A percentile compares a stretch with the other conserved stretches of the same genome.
phyloP scores from a whole-genome alignment of 768 basidiomycete species.

The Xanthoconium purpureum region DNA sequence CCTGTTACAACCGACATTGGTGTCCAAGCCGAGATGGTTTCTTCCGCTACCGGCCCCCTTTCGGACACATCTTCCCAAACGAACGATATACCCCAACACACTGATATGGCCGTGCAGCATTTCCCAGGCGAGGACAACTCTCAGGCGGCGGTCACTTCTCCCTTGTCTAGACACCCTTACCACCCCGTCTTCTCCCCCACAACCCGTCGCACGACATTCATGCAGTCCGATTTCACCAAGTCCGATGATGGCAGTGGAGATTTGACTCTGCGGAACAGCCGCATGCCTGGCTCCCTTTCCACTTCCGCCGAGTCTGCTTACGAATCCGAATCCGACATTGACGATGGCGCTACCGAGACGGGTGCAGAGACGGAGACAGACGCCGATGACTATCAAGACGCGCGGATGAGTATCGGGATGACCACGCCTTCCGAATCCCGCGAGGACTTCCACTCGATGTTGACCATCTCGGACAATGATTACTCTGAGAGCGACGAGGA shows the following conservation, averaged over 20 bases:
- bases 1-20: slow-evolving; percentile 37
- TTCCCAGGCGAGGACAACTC: slow-evolving; percentile 28
- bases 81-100: slow-evolving; percentile 34
- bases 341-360: slow-evolving; percentile 52
- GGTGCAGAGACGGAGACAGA: slow-evolving; percentile 70
- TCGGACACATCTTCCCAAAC: slow-evolving; percentile 48
- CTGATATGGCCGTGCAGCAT: slow-evolving; percentile 52
- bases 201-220: slow-evolving; percentile 44
- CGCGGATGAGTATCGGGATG: slow-evolving; percentile 59
- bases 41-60: slow-evolving; percentile 12
- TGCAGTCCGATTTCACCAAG: slow-evolving; percentile 42
- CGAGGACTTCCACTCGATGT: slow-evolving; percentile 75
- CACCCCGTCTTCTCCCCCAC: slow-evolving; percentile 22
- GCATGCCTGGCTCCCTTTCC: slow-evolving; percentile 23
- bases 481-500: slow-evolving; percentile 60
- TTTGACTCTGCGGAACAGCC: slow-evolving; percentile 31
- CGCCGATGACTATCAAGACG: slow-evolving; percentile 71
- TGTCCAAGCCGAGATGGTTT: slow-evolving; percentile 35
- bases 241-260: slow-evolving; percentile 39
- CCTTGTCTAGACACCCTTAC: slow-evolving; percentile 25
- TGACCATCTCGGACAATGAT: slow-evolving; percentile 68
- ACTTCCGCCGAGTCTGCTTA: slow-evolving; percentile 30
- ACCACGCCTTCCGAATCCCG: slow-evolving; percentile 65
- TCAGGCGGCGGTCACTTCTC: slow-evolving; percentile 35
- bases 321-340: slow-evolving; percentile 44